Conservation (phyloP, 306 rosid species). For the Vicia sativa region DNA sequence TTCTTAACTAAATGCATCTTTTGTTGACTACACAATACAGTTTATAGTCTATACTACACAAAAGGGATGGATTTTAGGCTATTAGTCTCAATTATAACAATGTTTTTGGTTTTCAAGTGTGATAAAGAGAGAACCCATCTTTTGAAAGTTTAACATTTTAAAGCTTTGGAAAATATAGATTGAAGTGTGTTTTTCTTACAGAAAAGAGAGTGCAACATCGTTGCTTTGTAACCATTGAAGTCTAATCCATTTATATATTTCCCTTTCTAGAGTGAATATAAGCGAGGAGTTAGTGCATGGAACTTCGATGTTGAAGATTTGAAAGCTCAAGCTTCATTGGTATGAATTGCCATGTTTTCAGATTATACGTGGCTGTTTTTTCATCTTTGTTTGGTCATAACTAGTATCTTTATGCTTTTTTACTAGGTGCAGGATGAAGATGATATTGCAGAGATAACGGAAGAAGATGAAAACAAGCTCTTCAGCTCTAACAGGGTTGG, state of each 20-base stretch:
- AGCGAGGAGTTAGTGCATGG: slow-evolving; percentile 99
- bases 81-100: slow-evolving; percentile 10
- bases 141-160: slow-evolving; percentile 25
- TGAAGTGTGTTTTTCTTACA: slow-evolving; percentile 19
- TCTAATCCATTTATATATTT: slow-evolving; percentile 35
- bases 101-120: slow-evolving; percentile 12
- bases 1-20: slow-evolving; percentile 15
- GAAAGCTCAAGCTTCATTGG: slow-evolving; percentile 97
- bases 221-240: slow-evolving; percentile 29
- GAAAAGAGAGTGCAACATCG: slow-evolving; percentile 1
- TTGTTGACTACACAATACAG: no score
- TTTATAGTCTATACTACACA: no score
- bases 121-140: slow-evolving; percentile 17
- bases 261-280: slow-evolving; percentile 83
- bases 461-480: slow-evolving; percentile 62
- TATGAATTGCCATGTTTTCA: slow-evolving; percentile 41
- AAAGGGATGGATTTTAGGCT: slow-evolving; percentile 29
- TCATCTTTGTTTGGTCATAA: slow-evolving; percentile 34
- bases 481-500: slow-evolving; percentile 46
- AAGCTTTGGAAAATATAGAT: slow-evolving; percentile 21
- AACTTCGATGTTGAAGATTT: slow-evolving; percentile 91
- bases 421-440: slow-evolving; percentile 72
- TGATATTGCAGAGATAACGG: slow-evolving; percentile 69
- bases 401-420: slow-evolving; percentile 35
- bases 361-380: slow-evolving; percentile 7